Percentiles rank a stretch among this genome's conserved stretches.
Evolutionary conservation across 306 rosid species (phyloP).

Genomic region (Castanea crenata): DNA sequence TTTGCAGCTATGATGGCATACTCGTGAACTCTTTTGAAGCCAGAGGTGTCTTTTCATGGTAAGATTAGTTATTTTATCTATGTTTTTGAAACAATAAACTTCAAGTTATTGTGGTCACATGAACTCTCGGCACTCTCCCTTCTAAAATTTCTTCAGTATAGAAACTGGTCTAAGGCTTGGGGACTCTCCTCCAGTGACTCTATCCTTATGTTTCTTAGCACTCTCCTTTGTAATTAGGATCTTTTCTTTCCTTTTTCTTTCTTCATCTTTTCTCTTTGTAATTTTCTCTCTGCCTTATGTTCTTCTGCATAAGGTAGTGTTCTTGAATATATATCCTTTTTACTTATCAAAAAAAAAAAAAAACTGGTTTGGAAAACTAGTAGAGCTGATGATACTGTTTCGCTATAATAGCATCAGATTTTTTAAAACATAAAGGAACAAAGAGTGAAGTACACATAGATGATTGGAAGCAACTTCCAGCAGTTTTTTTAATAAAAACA

Average conservation of each 20-base stretch:
- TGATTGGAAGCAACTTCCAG: not conserved
- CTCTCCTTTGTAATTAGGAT: too few species aligned
- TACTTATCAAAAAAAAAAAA: too few species aligned
- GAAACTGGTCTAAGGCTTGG: not conserved
- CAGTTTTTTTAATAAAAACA: not conserved
- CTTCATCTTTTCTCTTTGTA: too few species aligned
- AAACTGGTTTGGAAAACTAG: constrained; percentile 1
- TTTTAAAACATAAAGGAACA: not conserved
- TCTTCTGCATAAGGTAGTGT: too few species aligned
- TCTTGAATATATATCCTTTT: too few species aligned
- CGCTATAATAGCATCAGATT: not conserved
- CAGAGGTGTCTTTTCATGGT: constrained; percentile 84
- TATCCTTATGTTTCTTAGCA: too few species aligned
- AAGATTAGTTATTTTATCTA: constrained; percentile 27
- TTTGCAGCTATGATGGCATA: constrained; percentile 86
- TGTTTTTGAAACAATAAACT: constrained; percentile 6
- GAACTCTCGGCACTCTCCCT: constrained; percentile 15
- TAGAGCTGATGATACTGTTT: not conserved
- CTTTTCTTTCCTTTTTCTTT: too few species aligned
- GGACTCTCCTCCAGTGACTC: too few species aligned
- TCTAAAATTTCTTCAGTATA: not conserved
- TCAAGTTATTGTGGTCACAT: constrained; percentile 13
- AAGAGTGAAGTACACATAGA: not conserved
- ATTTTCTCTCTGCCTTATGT: too few species aligned
- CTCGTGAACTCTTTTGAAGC: constrained; percentile 74